Percentiles rank a stretch among this genome's conserved stretches.
Evolutionary conservation across 2,329 filamentous ascomycete species (phyloP).

Genomic region (Sclerotiophoma versabilis): DNA sequence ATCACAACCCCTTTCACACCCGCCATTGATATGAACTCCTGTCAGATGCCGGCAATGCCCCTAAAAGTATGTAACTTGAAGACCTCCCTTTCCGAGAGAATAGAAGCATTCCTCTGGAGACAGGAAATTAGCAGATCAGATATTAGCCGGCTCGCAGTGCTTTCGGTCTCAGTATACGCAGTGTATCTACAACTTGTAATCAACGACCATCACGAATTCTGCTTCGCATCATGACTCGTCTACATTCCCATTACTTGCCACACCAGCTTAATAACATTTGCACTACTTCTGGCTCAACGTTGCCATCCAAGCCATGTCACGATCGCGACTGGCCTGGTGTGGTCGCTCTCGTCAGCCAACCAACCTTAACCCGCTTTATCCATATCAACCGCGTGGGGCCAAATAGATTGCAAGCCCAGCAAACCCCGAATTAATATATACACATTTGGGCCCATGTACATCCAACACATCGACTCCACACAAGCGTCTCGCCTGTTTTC

Average conservation of each 20-base stretch:
- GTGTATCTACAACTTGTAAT: conserved; percentile 3
- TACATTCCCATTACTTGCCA: too few species aligned
- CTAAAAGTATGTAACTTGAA: too few species aligned
- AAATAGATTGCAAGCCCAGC: conserved; percentile 19
- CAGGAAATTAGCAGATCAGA: neutral
- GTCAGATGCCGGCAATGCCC: neutral
- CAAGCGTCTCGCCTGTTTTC: neutral
- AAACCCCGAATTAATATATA: conserved; percentile 2
- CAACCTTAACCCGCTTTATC: conserved; percentile 30
- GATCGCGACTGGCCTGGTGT: too few species aligned
- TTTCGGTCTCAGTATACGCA: neutral
- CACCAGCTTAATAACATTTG: neutral
- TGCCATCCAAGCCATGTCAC: conserved; percentile 6
- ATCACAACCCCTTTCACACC: neutral
- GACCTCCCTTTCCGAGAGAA: too few species aligned
- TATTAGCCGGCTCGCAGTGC: neutral
- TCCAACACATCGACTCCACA: neutral
- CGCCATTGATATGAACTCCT: neutral
- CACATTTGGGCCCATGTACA: neutral
- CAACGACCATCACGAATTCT: neutral
- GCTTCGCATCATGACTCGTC: neutral
- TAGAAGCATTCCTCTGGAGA: too few species aligned
- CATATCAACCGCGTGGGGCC: conserved; percentile 43
- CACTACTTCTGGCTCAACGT: neutral
- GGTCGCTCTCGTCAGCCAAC: conserved; percentile 1